Percentiles rank a stretch among this genome's conserved stretches.
Conservation (phyloP, 805 yeast genomes). For the Phaffomyces thermotolerans region DNA sequence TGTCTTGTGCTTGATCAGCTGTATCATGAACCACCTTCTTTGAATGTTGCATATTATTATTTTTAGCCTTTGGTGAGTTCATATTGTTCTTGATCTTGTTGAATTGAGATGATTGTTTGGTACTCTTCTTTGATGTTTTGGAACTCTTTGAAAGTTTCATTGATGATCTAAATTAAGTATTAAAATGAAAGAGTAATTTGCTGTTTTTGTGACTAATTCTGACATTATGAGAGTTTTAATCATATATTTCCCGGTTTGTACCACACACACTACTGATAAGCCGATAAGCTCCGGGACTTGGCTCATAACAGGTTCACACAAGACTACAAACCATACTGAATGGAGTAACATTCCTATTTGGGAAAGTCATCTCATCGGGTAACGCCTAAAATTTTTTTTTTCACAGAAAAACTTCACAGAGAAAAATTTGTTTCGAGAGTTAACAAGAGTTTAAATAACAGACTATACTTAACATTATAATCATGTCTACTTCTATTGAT, state of each 20-base stretch:
- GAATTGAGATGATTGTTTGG: background rate
- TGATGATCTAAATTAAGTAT: no score
- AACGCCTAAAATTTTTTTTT: conserved; percentile 8
- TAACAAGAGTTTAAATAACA: no score
- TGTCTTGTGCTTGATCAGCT: no score
- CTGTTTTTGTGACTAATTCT: background rate
- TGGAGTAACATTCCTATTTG: background rate
- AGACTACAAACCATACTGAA: background rate
- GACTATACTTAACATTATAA: background rate
- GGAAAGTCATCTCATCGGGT: conserved; percentile 8
- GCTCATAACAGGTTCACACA: background rate
- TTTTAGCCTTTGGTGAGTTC: no score
- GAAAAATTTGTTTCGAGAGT: background rate
- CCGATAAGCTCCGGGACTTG: background rate
- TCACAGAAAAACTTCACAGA: conserved; percentile 1
- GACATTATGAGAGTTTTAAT: no score
- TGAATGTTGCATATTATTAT: no score
- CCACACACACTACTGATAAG: background rate
- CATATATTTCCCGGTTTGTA: no score
- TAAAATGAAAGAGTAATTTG: no score
- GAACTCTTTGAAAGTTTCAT: conserved; percentile 4
- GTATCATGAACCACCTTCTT: background rate
- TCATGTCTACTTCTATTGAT: conserved; percentile 65
- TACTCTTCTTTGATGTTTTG: background rate
- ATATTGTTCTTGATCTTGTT: background rate